Conservation (phyloP, 495 filamentous ascomycete genomes). For the Podospora sp. region DNA sequence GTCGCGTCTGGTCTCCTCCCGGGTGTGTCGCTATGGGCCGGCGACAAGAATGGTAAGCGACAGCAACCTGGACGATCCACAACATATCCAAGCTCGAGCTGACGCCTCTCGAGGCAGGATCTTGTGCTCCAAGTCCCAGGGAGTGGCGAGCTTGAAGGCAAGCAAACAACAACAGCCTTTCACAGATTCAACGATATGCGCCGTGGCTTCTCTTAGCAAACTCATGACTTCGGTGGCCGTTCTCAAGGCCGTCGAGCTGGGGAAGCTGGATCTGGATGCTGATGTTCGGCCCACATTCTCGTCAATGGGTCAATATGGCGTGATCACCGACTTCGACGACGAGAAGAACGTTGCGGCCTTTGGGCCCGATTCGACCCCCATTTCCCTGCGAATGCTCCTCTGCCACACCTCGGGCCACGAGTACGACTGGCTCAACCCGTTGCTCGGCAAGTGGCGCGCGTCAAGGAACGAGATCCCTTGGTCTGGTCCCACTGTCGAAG, state of each 20-base stretch:
- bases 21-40: too few species aligned
- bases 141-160: too few species aligned
- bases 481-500: slow-evolving; percentile 27
- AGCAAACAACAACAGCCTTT: too few species aligned
- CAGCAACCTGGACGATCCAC: too few species aligned
- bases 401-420: slow-evolving; percentile 32
- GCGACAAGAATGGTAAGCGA: too few species aligned
- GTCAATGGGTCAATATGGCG: slow-evolving; percentile 32
- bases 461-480: slow-evolving; percentile 22
- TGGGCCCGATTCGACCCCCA: slow-evolving; percentile 24
- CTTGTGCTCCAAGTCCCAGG: too few species aligned
- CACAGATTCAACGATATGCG: too few species aligned
- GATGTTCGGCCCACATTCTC: slow-evolving; percentile 33
- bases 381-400: slow-evolving; percentile 37
- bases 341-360: not conserved
- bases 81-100: too few species aligned
- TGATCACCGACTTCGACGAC: slow-evolving; percentile 34
- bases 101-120: too few species aligned
- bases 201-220: too few species aligned
- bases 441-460: slow-evolving; percentile 26
- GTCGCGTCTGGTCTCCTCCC: too few species aligned
- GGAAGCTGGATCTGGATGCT: slow-evolving; percentile 36
- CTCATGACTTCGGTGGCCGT: too few species aligned
- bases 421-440: slow-evolving; percentile 26
- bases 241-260: slow-evolving; percentile 30